Conservation (phyloP, 495 filamentous ascomycete genomes). For the Cryomyces antarcticus region DNA sequence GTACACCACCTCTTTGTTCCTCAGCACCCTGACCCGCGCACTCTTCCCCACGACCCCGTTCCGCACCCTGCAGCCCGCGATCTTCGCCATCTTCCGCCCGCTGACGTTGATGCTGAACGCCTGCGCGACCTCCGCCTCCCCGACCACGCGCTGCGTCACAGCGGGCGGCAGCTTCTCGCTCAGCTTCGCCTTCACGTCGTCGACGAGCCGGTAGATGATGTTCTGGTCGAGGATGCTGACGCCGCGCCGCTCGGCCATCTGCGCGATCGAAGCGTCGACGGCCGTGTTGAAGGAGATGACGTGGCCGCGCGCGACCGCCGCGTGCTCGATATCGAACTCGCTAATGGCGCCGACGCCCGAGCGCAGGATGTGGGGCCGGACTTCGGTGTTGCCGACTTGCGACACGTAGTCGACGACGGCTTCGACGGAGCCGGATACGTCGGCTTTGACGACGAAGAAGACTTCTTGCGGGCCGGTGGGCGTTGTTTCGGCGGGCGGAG, state of each 20-base stretch:
- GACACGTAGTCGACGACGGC: slow-evolving; percentile 58
- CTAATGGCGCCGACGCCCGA: slow-evolving; percentile 56
- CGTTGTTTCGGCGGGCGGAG: slow-evolving; percentile 3
- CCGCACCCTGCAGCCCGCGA: slow-evolving; percentile 76
- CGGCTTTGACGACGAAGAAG: slow-evolving; percentile 74
- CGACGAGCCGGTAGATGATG: slow-evolving; percentile 79
- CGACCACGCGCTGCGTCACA: slow-evolving; percentile 46
- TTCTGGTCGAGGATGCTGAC: slow-evolving; percentile 71
- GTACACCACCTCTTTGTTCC: slow-evolving; percentile 48
- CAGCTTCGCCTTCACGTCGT: slow-evolving; percentile 54
- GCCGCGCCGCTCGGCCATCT: slow-evolving; percentile 43
- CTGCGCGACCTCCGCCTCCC: slow-evolving; percentile 73
- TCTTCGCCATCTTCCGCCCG: slow-evolving; percentile 40
- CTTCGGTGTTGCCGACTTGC: slow-evolving; percentile 63
- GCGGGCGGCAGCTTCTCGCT: slow-evolving; percentile 43
- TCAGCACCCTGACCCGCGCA: slow-evolving; percentile 47
- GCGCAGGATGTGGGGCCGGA: slow-evolving; percentile 55
- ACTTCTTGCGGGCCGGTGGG: slow-evolving; percentile 37
- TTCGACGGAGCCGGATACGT: slow-evolving; percentile 84
- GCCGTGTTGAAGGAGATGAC: slow-evolving; percentile 76
- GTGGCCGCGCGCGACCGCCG: slow-evolving; percentile 44
- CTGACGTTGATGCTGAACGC: slow-evolving; percentile 69
- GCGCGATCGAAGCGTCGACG: slow-evolving; percentile 44
- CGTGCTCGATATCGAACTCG: slow-evolving; percentile 81
- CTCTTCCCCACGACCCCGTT: slow-evolving; percentile 50